Evolutionary conservation across 2,329 filamentous ascomycete genomes (phyloP).

Genomic region (Colletotrichum orchidophilum): DNA sequence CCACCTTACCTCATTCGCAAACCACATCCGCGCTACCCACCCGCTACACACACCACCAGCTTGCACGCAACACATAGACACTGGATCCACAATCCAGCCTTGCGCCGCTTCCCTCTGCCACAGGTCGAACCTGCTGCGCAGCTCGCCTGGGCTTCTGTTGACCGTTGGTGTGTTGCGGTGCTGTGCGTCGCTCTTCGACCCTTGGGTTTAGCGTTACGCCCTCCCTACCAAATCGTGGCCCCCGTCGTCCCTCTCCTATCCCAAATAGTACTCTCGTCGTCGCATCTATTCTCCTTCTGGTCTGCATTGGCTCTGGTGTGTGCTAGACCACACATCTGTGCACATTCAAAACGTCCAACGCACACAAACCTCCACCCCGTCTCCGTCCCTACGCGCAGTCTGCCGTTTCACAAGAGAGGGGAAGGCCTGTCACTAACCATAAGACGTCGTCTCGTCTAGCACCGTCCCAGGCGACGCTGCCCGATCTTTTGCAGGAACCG

Average conservation of each 20-base stretch:
- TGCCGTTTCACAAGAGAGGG: conserved; percentile 44
- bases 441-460: conserved; percentile 48
- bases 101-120: conserved; percentile 5
- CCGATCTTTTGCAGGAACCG: conserved; percentile 62
- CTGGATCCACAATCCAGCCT: conserved; percentile 8
- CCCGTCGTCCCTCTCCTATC: not conserved
- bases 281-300: conserved; percentile 9
- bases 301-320: conserved; percentile 21
- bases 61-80: conserved; percentile 18
- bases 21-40: conserved; percentile 14
- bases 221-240: not conserved
- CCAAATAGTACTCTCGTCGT: not conserved
- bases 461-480: conserved; percentile 68
- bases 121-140: not conserved
- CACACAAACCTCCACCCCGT: conserved; percentile 32
- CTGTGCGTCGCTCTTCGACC: not conserved
- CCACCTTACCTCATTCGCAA: conserved; percentile 7
- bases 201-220: not conserved
- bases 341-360: conserved; percentile 34
- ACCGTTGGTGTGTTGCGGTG: conserved; percentile 9
- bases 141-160: not conserved
- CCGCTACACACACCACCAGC: not conserved
- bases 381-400: conserved; percentile 37
- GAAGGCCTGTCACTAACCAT: conserved; percentile 35
- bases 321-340: conserved; percentile 31